Percentiles rank a stretch among this genome's conserved stretches.
phyloP scores from a whole-genome alignment of 2,329 filamentous ascomycete species.

The Trichoderma sp. region DNA sequence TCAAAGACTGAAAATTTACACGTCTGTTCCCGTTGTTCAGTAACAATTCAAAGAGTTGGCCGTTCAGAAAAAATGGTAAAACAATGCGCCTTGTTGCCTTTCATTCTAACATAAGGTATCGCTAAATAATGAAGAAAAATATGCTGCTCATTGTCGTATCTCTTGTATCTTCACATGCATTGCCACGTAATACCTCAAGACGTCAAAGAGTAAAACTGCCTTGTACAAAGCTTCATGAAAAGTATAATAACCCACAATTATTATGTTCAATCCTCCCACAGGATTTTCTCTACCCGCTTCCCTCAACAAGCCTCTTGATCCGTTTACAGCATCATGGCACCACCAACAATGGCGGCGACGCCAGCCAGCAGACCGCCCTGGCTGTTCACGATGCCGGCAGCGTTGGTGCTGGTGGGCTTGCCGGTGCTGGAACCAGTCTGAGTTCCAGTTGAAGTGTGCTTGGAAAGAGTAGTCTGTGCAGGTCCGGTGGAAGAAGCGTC shows the following conservation, averaged over 20 bases:
- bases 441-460: constrained; percentile 12
- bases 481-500: constrained; percentile 20
- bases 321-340: constrained; percentile 40
- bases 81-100: neutral
- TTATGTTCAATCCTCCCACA: neutral
- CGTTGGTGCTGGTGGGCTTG: constrained; percentile 31
- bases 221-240: neutral
- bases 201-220: neutral
- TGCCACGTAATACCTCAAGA: neutral
- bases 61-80: neutral
- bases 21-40: neutral
- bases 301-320: neutral
- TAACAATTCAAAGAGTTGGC: neutral
- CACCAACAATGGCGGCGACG: constrained; percentile 39
- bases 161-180: neutral
- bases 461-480: constrained; percentile 17
- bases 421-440: constrained; percentile 28
- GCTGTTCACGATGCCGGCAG: constrained; percentile 37
- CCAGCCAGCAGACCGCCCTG: constrained; percentile 42
- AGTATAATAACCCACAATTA: neutral
- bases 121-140: neutral
- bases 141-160: neutral
- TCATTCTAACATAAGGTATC: neutral
- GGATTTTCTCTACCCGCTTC: neutral
- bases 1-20: neutral